Conservation (phyloP, 805 yeast species). For the Wickerhamiella brachini region DNA sequence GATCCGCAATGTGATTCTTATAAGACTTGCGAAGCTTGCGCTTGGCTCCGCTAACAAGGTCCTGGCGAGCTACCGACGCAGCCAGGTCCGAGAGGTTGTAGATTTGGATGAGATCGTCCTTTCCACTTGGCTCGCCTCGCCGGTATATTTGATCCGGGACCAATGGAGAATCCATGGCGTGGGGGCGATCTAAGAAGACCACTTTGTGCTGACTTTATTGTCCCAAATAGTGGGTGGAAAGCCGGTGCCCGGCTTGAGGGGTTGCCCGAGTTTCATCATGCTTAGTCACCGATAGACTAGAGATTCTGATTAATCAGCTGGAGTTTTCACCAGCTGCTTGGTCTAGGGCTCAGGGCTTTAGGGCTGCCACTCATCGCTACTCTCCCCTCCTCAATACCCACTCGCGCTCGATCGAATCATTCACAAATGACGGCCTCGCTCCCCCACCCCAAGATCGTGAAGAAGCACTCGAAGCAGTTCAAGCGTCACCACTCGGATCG, state of each 20-base stretch:
- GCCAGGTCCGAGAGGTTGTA: conserved; percentile 60
- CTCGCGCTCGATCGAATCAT: conserved; percentile 1
- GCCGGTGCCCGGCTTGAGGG: no score
- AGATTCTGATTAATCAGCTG: no score
- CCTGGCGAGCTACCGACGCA: conserved; percentile 69
- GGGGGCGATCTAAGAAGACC: neutral
- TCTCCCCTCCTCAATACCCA: neutral
- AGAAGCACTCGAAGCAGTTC: conserved; percentile 98
- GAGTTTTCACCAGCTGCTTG: no score
- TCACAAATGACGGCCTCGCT: conserved; percentile 82
- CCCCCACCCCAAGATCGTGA: conserved; percentile 98
- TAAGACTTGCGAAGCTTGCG: conserved; percentile 88
- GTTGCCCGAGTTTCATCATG: no score
- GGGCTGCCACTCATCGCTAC: neutral
- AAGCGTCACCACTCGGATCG: conserved; percentile 99
- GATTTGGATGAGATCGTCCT: conserved; percentile 52
- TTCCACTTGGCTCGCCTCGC: conserved; percentile 26
- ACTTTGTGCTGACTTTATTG: neutral
- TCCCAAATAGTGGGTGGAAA: neutral
- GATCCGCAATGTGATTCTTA: conserved; percentile 77
- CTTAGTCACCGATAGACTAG: no score
- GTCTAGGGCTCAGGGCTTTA: neutral
- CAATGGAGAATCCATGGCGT: neutral
- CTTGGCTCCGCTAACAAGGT: conserved; percentile 81
- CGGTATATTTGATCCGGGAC: neutral